Base-by-base conservation (phyloP, 371 early-diverging fungal species). In the Mucor piriformis region DNA sequence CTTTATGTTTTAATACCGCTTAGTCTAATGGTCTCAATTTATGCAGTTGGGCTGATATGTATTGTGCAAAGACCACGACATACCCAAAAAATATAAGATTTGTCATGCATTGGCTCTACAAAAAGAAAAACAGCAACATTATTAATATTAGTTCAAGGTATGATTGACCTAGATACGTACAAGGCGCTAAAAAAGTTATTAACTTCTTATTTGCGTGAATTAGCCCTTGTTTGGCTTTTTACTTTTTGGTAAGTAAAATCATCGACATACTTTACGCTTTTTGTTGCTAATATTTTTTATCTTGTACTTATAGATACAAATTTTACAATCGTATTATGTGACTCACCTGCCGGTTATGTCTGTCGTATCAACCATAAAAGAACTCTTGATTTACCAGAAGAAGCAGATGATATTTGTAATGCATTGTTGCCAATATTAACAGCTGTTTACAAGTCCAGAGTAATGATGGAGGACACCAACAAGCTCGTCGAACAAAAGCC, bases 211-310 rank as follows among this genome's bases (percentile, higher is more conserved):
- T n/a, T 65, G 23, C 60, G 57, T 50, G 48, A 60, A 40, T 47
- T 65, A 27, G 38, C 57, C 12, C 56, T 65, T 50, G 47, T 50
- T n/a, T 15, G 59, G 60, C 2, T 50, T 65, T 56, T 64, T 59
- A 25, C 49, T 59, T 4, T 59, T 59, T 55, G 50, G 56, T 55
- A 65, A 47, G 56, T 54, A 58, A 58, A 54, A 54, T 50, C 35
- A 63, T 49, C 21, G 0, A 53, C 15, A 52, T 53, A 42, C 58
- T 40, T 63, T 63, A 54, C 54, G 49, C 25, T 64, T 59, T 50
- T 50, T 64, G 37, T 54, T 64, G 40, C 33, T 63, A 57, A 57
- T 57, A 50, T 64, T 54, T 51, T 56, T 58, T 63, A 57, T 23
- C 27, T 58, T 54, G 13, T 56, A 51, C 37, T 37, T 62, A 16